Evolutionary conservation across 2,329 filamentous ascomycete genomes (phyloP), one percentile per base, ranked within the genome.

Genomic region (Cercospora zeina): DNA sequence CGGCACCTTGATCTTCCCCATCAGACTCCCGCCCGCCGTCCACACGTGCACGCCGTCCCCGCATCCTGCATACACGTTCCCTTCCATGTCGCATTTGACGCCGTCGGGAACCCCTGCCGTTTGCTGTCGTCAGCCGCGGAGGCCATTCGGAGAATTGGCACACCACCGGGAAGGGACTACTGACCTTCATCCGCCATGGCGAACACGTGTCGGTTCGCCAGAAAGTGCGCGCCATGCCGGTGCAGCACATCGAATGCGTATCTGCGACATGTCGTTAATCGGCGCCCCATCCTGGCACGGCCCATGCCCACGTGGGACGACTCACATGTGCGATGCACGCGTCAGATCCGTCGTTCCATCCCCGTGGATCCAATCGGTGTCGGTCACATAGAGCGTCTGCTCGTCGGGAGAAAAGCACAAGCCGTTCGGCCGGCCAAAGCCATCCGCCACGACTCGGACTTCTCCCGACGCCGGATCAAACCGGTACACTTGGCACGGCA

Each of bases 1-100:
- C 0, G 80, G 80, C 0, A 84, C 72, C 65, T 81, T 81, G 50
- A 88, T 83, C 74, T 87, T 88, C 2, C 81, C 76, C 67, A 89
- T 79, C 16, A 83, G 67, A 2, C 70, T 76, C 0, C 83, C 83
- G 0, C 76, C 76, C 0, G 77, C 70, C 60, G 76, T 79, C 81
- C 82, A 86, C 8, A 85, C 77, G 62, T 84, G 78, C 19, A 85
- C 73, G 0, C 83, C 83, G 68, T 85, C 83, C 0, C 80, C 81
- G 62, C 81, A 83, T 0, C 80, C 82, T 27, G 79, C 77, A 72
- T 83, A 86, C 1, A 86, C 79, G 69, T 85, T 85, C 2, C 83
- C 83, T 2, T 79, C 67, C 1, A 75, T 76, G 66, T 86, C 83
- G 42, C 79, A 78, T 65, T 83, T 82, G 63, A 84, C 74, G 8